Evolutionary conservation across 2,329 filamentous ascomycete genomes (phyloP).

Genomic region (Parastagonospora avenae): DNA sequence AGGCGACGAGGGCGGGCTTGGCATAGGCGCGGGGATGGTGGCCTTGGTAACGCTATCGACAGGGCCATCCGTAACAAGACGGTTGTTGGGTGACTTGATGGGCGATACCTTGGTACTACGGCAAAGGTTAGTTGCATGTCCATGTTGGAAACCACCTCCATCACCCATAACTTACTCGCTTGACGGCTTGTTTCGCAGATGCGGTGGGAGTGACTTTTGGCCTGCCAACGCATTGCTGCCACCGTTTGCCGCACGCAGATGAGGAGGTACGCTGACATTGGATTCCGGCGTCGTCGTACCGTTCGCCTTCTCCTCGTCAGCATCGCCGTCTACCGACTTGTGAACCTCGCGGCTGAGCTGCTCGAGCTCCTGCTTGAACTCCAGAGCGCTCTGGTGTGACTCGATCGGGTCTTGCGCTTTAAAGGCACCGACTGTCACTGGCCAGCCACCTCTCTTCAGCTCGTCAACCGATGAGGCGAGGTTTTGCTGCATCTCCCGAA

Average conservation of each 20-base stretch:
- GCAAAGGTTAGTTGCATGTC: background rate
- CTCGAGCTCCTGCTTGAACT: constrained; percentile 23
- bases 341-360: constrained; percentile 14
- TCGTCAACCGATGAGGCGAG: constrained; percentile 27
- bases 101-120: constrained; percentile 4
- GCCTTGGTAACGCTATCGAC: constrained; percentile 15
- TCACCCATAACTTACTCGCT: constrained; percentile 6
- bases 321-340: constrained; percentile 5
- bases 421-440: constrained; percentile 20
- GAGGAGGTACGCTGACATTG: constrained; percentile 9
- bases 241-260: constrained; percentile 5
- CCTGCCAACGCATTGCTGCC: constrained; percentile 3
- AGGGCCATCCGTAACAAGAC: constrained; percentile 26
- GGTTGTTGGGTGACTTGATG: constrained; percentile 7
- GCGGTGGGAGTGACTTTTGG: constrained; percentile 22
- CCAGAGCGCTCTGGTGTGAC: constrained; percentile 17
- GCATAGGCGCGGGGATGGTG: constrained; percentile 4
- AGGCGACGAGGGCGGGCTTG: constrained; percentile 17
- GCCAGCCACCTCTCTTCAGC: constrained; percentile 24
- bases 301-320: constrained; percentile 16
- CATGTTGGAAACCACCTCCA: background rate
- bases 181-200: constrained; percentile 6
- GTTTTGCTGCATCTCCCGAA: constrained; percentile 19
- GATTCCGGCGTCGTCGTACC: constrained; percentile 5
- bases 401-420: constrained; percentile 8